A percentile compares a stretch with the other conserved stretches of the same genome.
phyloP scores from a whole-genome alignment of 208 protist genomes.

The Sergeia podlipaevii region DNA sequence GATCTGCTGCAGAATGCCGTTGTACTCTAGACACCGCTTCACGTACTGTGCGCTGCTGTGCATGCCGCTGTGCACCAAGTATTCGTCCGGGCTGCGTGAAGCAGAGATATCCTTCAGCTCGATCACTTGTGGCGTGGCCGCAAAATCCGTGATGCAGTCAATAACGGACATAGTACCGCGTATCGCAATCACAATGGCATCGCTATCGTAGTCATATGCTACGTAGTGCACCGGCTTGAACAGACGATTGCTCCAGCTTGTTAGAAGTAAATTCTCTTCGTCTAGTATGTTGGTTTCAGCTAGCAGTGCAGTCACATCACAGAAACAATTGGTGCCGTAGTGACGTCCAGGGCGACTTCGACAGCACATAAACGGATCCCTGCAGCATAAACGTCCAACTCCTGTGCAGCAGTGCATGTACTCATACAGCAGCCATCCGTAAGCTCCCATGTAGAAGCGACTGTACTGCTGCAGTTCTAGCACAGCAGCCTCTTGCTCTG shows the following conservation, averaged over 20 bases:
- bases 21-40: slow-evolving; percentile 35
- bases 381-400: slow-evolving; percentile 47
- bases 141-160: slow-evolving; percentile 82
- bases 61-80: slow-evolving; percentile 85
- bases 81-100: slow-evolving; percentile 29
- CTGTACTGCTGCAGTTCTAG: slow-evolving; percentile 57
- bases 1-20: slow-evolving; percentile 58
- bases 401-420: slow-evolving; percentile 62
- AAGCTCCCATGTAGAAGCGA: slow-evolving; percentile 71
- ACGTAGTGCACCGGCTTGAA: slow-evolving; percentile 82
- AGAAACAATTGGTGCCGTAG: slow-evolving; percentile 42
- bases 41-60: slow-evolving; percentile 55
- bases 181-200: slow-evolving; percentile 73
- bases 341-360: slow-evolving; percentile 35
- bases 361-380: slow-evolving; percentile 71
- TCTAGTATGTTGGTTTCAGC: slow-evolving; percentile 45
- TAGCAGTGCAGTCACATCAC: slow-evolving; percentile 63
- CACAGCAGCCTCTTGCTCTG: slow-evolving; percentile 24
- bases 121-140: slow-evolving; percentile 40
- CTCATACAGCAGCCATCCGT: slow-evolving; percentile 73
- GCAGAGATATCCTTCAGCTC: slow-evolving; percentile 19
- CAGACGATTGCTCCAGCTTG: slow-evolving; percentile 60
- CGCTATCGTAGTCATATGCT: slow-evolving; percentile 43
- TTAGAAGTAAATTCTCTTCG: slow-evolving; percentile 67
- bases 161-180: slow-evolving; percentile 85